These are phyloP conservation scores for Falciphora oryzae DNA, from an alignment of 2,329 filamentous ascomycete genomes.

Conservation along the genomic window DNA sequence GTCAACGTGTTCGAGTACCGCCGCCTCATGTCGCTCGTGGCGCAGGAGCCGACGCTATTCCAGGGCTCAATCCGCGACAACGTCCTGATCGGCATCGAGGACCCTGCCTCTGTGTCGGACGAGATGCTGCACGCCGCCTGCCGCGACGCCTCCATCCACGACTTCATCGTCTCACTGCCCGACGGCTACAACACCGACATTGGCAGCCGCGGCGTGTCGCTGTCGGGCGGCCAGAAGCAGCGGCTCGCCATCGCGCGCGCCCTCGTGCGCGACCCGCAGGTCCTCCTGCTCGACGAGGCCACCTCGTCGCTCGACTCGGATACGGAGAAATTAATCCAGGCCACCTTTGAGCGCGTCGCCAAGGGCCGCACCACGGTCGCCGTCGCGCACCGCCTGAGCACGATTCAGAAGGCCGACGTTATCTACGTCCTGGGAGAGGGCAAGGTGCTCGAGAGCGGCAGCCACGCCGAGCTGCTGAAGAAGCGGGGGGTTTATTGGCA, in stretches of 20 bases:
- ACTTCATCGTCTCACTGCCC: conserved; percentile 63
- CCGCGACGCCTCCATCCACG: conserved; percentile 61
- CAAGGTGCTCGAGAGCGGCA: conserved; percentile 49
- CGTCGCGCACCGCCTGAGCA: conserved; percentile 62
- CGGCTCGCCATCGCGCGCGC: conserved; percentile 51
- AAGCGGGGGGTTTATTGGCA: conserved; percentile 50
- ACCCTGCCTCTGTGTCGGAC: conserved; percentile 43
- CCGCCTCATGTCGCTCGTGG: conserved; percentile 60
- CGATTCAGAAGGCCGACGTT: conserved; percentile 16
- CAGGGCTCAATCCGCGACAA: conserved; percentile 65
- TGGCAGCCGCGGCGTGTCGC: conserved; percentile 58
- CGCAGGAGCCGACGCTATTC: conserved; percentile 69
- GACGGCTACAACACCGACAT: conserved; percentile 63
- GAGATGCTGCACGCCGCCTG: conserved; percentile 47
- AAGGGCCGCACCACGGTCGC: conserved; percentile 61
- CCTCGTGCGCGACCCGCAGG: conserved; percentile 42
- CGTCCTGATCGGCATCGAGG: conserved; percentile 55
- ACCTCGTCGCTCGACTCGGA: conserved; percentile 55
- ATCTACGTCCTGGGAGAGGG: conserved; percentile 73
- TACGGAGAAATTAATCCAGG: conserved; percentile 55
- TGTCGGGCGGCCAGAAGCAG: conserved; percentile 54
- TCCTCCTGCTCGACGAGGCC: conserved; percentile 54
- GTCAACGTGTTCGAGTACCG: conserved; percentile 60
- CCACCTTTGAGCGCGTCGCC: conserved; percentile 58
- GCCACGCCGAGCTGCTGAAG: conserved; percentile 43